These are phyloP conservation scores for Phaeophleospora eucalypticola DNA, from an alignment of 2,329 filamentous ascomycete genomes.

Conservation along the genomic window DNA sequence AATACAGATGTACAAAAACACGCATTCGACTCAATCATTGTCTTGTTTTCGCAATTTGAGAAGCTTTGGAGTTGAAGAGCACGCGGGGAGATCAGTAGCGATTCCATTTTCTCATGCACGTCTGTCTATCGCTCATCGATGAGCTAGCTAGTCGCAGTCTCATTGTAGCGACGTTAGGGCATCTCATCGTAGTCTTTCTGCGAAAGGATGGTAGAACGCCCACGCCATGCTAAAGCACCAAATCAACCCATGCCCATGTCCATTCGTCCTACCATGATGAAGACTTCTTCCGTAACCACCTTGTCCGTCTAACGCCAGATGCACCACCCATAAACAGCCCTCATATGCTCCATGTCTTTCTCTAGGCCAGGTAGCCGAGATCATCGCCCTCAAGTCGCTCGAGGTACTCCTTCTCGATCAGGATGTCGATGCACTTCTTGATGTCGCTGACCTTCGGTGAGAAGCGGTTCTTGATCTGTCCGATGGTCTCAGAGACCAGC, in stretches of 20 bases:
- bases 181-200: constrained; percentile 2
- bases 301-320: not conserved
- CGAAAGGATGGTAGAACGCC: constrained; percentile 19
- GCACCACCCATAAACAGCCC: not conserved
- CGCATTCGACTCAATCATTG: constrained; percentile 5
- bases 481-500: constrained; percentile 91
- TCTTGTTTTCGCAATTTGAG: too few relatives aligned
- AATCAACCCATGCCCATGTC: not conserved
- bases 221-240: constrained; percentile 27
- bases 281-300: not conserved
- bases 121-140: not conserved
- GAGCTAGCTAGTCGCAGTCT: not conserved
- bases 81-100: not conserved
- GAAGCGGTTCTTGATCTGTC: constrained; percentile 89
- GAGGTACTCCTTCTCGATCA: constrained; percentile 97
- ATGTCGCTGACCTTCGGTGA: constrained; percentile 90
- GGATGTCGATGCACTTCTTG: constrained; percentile 98
- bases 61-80: not conserved
- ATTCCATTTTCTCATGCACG: not conserved
- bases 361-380: constrained; percentile 83
- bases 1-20: constrained; percentile 19
- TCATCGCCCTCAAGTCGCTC: constrained; percentile 94
- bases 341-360: not conserved
- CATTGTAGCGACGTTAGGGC: not conserved
- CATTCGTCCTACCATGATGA: not conserved